A percentile compares a stretch with the other conserved stretches of the same genome.
Evolutionary conservation across 2,329 filamentous ascomycete genomes (phyloP).

Genomic region (Calycina herbarum): DNA sequence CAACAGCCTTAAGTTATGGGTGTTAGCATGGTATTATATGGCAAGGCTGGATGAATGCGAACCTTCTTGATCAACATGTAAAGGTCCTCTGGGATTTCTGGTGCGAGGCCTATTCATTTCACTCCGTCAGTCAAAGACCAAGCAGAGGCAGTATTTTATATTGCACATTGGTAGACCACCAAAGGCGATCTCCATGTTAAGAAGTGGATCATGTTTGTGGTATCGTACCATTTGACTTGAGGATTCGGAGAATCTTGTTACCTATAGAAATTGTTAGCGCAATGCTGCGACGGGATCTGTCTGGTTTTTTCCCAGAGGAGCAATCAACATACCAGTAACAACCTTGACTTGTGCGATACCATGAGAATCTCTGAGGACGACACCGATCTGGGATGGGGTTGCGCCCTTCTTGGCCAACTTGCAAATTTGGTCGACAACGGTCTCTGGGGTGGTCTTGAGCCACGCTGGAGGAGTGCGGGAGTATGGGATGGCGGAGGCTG

Average conservation of each 20-base stretch:
- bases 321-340: constrained; percentile 76
- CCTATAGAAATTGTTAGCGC: constrained; percentile 57
- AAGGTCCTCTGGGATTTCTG: constrained; percentile 98
- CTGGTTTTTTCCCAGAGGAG: background rate
- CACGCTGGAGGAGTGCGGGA: constrained; percentile 88
- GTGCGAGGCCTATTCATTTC: constrained; percentile 83
- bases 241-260: constrained; percentile 99
- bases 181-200: constrained; percentile 37
- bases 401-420: constrained; percentile 99
- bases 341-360: constrained; percentile 97
- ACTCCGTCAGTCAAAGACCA: constrained; percentile 91
- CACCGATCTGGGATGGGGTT: constrained; percentile 98
- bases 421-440: constrained; percentile 98
- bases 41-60: constrained; percentile 31
- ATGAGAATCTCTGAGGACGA: constrained; percentile 96
- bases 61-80: constrained; percentile 99
- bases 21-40: constrained; percentile 24
- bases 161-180: constrained; percentile 28
- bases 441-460: constrained; percentile 98
- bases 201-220: constrained; percentile 24
- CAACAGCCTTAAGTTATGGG: constrained; percentile 64
- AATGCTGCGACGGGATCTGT: background rate
- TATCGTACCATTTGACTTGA: constrained; percentile 93
- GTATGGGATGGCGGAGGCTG: constrained; percentile 93
- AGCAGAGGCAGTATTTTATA: constrained; percentile 68